These are phyloP conservation scores for Mariannaea elegans DNA, from an alignment of 2,329 filamentous ascomycete genomes.

Conservation along the genomic window DNA sequence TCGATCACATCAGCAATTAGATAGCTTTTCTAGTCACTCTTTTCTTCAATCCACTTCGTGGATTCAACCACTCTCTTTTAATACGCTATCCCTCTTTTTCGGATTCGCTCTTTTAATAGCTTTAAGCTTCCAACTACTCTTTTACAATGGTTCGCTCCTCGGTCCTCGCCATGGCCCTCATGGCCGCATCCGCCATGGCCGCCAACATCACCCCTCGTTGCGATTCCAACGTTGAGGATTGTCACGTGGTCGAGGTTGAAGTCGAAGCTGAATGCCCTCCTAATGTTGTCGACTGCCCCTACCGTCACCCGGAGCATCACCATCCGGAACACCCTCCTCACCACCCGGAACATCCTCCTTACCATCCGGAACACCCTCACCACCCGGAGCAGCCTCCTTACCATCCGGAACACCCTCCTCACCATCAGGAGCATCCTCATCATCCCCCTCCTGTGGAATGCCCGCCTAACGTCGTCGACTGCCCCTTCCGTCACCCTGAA, in stretches of 20 bases:
- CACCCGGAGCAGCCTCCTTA: no score
- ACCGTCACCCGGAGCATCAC: no score
- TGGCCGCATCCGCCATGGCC: slow-evolving; percentile 6
- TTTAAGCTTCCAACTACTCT: neutral
- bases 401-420: no score
- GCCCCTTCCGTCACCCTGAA: slow-evolving; percentile 23
- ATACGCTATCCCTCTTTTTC: neutral
- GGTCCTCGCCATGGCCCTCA: neutral
- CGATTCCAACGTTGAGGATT: neutral
- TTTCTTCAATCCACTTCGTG: slow-evolving; percentile 11
- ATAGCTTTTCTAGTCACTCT: slow-evolving; percentile 1
- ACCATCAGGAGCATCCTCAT: no score
- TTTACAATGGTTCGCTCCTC: slow-evolving; percentile 6
- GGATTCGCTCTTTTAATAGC: slow-evolving; percentile 4
- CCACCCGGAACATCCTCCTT: no score
- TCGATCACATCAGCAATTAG: neutral
- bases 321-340: no score
- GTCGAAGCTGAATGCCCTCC: slow-evolving; percentile 32
- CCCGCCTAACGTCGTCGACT: slow-evolving; percentile 3
- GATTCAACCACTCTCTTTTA: neutral
- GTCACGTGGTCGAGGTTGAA: neutral
- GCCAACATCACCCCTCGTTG: neutral
- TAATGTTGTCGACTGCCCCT: neutral
- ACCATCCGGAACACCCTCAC: no score
- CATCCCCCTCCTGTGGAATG: no score